Base-by-base conservation (phyloP, 345 rosid species). In the Arabis hirsuta region DNA sequence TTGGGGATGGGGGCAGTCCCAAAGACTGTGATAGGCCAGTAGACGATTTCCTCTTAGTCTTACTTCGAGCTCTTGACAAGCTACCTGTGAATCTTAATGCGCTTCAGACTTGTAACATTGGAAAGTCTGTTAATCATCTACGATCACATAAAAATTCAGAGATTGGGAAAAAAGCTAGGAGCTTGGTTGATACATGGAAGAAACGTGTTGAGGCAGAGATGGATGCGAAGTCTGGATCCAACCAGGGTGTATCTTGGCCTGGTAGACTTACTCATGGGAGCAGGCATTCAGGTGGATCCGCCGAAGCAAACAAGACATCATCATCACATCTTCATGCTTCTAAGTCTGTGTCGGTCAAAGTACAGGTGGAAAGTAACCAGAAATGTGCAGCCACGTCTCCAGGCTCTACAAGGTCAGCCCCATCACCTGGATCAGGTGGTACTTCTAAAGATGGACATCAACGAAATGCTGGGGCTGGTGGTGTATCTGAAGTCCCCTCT, bases 121-220 rank as follows among this genome's bases (percentile, higher is more conserved):
- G 98, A 31, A 89, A 88, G 79, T 89, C 96, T 6, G 98, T 94
- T 72, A 94, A 94, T 84, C 89, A 84, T 81, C 58, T 94, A 62
- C 88, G 98, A 12, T 57, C 87, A 5, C 97, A 88, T 72, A 91
- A 88, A 70, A 89, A 88, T 51, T 73, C 82, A 46, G 97, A 94
- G 57, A 89, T 94, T 72, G 95, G 89, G 79, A 94, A 82, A 84
- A 94, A 94, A 66, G 95, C 96, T 32, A 84, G 96, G 79, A 83
- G 90, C 62, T 82, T 94, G 55, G 98, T 94, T 65, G 98, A 94
- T 75, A 91, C 90, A 3, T 94, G 98, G 96, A 94, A 94, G 84
- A 94, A 85, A 70, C 88, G 96, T 14, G 98, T 94, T 22, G 98
- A 94, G 76, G 93, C 89, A 73, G 98, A 94, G 75, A 89, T 91